These are phyloP conservation scores for Aquilaria malaccensis DNA, from an alignment of 345 rosid species.

Conservation along the genomic window DNA sequence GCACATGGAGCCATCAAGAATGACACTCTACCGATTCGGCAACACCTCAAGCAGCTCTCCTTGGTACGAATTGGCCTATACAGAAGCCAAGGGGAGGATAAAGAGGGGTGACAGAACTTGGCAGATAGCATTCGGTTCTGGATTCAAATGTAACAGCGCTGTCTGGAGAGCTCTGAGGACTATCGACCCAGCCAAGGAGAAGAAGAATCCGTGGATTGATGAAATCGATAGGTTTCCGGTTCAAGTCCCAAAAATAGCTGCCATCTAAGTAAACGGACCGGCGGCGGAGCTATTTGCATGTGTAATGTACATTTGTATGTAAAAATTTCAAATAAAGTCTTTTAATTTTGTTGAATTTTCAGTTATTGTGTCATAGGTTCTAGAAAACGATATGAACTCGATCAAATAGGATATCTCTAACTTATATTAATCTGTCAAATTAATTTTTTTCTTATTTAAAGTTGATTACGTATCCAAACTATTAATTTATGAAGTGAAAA, in stretches of 20 bases:
- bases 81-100: constrained; percentile 55
- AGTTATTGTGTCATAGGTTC: neutral
- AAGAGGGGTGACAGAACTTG: constrained; percentile 47
- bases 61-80: constrained; percentile 57
- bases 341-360: too few relatives aligned
- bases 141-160: constrained; percentile 55
- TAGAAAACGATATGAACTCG: too few relatives aligned
- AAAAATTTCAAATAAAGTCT: neutral
- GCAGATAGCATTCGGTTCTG: constrained; percentile 64
- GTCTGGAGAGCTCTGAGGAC: constrained; percentile 48
- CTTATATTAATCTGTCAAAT: too few relatives aligned
- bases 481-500: too few relatives aligned
- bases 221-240: constrained; percentile 54
- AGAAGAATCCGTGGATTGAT: constrained; percentile 45
- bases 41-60: constrained; percentile 51
- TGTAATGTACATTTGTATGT: too few relatives aligned
- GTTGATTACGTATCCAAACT: too few relatives aligned
- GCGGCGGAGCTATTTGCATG: neutral
- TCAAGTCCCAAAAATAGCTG: constrained; percentile 50
- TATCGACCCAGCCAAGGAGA: constrained; percentile 32
- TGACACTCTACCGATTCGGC: constrained; percentile 52
- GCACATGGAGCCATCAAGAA: constrained; percentile 58
- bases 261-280: constrained; percentile 19
- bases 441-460: too few relatives aligned
- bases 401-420: too few relatives aligned